phyloP scores from a whole-genome alignment of 805 yeast genomes.

The Hanseniaspora lindneri region DNA sequence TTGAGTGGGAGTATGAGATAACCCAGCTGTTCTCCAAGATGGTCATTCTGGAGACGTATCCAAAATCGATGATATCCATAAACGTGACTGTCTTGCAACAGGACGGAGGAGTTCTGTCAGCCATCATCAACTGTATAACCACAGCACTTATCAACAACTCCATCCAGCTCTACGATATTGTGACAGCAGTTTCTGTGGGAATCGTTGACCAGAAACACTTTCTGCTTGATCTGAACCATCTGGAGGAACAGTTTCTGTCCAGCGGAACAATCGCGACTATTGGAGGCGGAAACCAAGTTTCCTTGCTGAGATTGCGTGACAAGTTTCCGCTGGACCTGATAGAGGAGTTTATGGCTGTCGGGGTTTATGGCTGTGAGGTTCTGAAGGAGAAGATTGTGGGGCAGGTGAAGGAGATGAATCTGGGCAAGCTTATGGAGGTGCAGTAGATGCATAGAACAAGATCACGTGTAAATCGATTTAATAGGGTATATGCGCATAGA shows the following conservation, averaged over 20 bases:
- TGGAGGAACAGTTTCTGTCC: constrained; percentile 79
- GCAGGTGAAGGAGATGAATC: constrained; percentile 68
- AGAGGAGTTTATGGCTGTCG: constrained; percentile 65
- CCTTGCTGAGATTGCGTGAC: constrained; percentile 67
- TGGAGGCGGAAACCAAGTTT: constrained; percentile 69
- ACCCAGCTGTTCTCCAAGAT: constrained; percentile 65
- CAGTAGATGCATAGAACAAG: neutral
- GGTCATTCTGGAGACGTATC: constrained; percentile 59
- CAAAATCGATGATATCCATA: constrained; percentile 70
- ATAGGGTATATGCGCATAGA: no score
- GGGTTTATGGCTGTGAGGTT: constrained; percentile 76
- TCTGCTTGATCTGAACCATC: constrained; percentile 63
- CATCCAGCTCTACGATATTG: constrained; percentile 82
- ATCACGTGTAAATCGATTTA: no score
- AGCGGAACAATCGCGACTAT: constrained; percentile 70
- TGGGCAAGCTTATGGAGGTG: constrained; percentile 38
- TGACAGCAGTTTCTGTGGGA: constrained; percentile 71
- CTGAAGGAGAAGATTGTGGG: constrained; percentile 76
- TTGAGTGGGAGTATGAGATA: constrained; percentile 54
- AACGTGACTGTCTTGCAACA: constrained; percentile 68
- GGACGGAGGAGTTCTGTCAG: constrained; percentile 79
- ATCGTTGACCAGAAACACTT: constrained; percentile 58
- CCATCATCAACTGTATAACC: constrained; percentile 74
- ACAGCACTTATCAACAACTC: constrained; percentile 92
- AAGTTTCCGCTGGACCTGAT: constrained; percentile 72